Evolutionary conservation across 2,329 filamentous ascomycete species (phyloP), one percentile per base, ranked within the genome.

Genomic region (Xylariaceae sp.): DNA sequence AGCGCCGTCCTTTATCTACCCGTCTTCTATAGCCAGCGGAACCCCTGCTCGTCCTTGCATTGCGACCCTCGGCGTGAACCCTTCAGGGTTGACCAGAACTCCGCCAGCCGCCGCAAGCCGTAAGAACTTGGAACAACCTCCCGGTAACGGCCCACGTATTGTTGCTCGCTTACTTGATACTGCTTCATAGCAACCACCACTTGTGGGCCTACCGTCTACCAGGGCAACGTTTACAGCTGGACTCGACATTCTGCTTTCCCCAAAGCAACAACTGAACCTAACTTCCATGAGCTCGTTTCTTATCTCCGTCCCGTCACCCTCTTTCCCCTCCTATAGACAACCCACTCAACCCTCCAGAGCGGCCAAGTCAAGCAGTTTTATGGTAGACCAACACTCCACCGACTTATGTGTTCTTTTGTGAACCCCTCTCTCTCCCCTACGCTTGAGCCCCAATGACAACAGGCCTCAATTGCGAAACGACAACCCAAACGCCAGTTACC

Each of bases 351-450:
- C 26, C 19, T 30, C 18, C 18, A 49, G 41, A 41, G 34, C 39
- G 37, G 43, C 34, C 41, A 44, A 37, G 29, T 39, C 32, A 29
- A 30, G 29, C 43, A 34, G 32, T 22, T 36, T 43, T 37, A 48
- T 50, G 39, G 30, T 47, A 49, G 16, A 51, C 15, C 26, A 51
- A 8, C 47, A 30, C 42, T 55, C 47, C 47, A 50, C 47, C 53
- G 53, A 58, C 40, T 51, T 42, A 46, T 49, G 47, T 16, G 47
- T 47, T 43, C 43, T 40, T 34, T 39, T 32, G 18, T 32, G 42
- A 42, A 26, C 42, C 49, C 55, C 49, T 45, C 41, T 57, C 55
- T 46, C 48, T 52, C 39, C 30, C 10, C 42, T 43, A 21, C 41
- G n/a, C 22, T 22, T 37, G 30, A 42, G 5, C 19, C 30, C 37